Evolutionary conservation across 192 early-diverging fungal genomes (phyloP).

Genomic region (Coemansia erecta): DNA sequence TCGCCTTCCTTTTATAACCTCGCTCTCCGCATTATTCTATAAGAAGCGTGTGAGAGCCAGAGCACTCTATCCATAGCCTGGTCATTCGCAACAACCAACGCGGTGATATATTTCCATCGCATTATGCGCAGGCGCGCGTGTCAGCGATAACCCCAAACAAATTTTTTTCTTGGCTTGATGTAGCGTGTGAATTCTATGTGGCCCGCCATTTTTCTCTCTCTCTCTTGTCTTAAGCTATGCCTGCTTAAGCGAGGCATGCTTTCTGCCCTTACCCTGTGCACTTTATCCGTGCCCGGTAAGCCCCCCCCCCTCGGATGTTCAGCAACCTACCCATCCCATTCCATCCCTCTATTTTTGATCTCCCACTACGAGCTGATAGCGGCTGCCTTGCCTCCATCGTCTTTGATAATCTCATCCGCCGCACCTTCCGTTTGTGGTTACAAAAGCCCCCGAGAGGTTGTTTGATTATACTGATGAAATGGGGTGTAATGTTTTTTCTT

Average conservation of each 20-base stretch:
- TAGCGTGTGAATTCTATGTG: too few relatives aligned
- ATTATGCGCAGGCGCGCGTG: constrained; percentile 1
- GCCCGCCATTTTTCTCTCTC: not conserved
- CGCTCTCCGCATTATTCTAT: constrained; percentile 10
- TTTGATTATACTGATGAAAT: too few relatives aligned
- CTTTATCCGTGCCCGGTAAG: not conserved
- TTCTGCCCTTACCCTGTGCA: constrained; percentile 4
- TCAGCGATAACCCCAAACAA: constrained; percentile 8
- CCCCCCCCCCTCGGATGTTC: not conserved
- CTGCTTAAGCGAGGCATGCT: not conserved
- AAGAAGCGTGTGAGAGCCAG: not conserved
- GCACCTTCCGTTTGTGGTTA: too few relatives aligned
- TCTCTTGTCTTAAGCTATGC: not conserved
- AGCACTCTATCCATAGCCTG: constrained; percentile 1
- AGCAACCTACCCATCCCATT: not conserved
- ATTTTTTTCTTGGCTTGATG: not conserved
- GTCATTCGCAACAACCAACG: constrained; percentile 3
- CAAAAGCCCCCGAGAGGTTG: too few relatives aligned
- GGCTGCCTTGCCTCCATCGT: too few relatives aligned
- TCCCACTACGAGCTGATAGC: too few relatives aligned
- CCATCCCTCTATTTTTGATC: not conserved
- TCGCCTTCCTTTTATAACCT: constrained; percentile 6
- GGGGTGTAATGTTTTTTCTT: too few relatives aligned
- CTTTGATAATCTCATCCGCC: too few relatives aligned
- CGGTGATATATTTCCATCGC: not conserved